Percentiles rank a stretch among this genome's conserved stretches.
These are phyloP conservation scores for Cladophialophora immunda DNA, from an alignment of 2,329 filamentous ascomycete species.

Conservation along the genomic window DNA sequence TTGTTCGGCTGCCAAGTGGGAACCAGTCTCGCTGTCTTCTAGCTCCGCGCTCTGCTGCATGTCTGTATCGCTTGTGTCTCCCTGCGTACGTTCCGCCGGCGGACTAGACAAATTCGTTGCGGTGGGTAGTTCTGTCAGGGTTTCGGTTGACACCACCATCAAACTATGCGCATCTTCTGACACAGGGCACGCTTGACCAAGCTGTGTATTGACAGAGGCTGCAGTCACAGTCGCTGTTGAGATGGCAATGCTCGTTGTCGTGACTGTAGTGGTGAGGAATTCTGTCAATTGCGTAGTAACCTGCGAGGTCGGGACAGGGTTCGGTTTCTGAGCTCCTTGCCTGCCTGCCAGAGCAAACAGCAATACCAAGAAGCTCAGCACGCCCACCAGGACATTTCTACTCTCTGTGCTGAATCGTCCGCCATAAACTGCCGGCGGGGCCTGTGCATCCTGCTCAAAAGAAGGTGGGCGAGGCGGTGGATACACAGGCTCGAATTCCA, in stretches of 20 bases:
- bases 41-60: not conserved
- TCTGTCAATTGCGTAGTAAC: conserved; percentile 12
- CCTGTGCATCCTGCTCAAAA: conserved; percentile 60
- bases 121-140: not conserved
- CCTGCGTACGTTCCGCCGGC: not conserved
- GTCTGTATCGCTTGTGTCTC: not conserved
- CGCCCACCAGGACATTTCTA: conserved; percentile 60
- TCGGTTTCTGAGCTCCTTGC: not conserved
- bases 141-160: not conserved
- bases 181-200: not conserved
- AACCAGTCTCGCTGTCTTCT: not conserved
- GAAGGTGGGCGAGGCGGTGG: conserved; percentile 22
- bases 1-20: not conserved
- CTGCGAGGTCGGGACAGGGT: not conserved
- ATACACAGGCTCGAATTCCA: conserved; percentile 6
- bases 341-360: conserved; percentile 46
- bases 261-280: conserved; percentile 31
- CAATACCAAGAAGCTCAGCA: conserved; percentile 55
- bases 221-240: conserved; percentile 29
- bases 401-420: conserved; percentile 61
- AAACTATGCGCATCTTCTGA: not conserved
- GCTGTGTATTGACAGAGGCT: not conserved
- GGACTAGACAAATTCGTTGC: not conserved
- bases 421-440: conserved; percentile 63
- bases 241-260: conserved; percentile 21